Evolutionary conservation across 768 basidiomycete genomes (phyloP).

Genomic region (Heimioporus sp.): DNA sequence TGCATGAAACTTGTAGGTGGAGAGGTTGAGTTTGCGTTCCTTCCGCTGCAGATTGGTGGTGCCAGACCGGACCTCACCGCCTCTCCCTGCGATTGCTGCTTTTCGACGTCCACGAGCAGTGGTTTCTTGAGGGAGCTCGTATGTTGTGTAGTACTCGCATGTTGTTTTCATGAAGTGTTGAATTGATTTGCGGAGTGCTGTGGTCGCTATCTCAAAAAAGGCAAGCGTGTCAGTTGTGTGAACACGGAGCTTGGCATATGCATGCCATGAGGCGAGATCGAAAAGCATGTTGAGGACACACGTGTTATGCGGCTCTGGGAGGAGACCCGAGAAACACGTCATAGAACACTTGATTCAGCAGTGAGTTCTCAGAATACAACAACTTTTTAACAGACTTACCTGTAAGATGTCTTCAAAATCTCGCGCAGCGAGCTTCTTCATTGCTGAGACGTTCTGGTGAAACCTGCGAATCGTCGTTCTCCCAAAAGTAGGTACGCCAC

Average conservation of each 20-base stretch:
- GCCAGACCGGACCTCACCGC: neutral
- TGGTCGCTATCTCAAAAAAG: slow-evolving; percentile 7
- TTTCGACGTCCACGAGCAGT: neutral
- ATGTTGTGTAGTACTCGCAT: slow-evolving; percentile 23
- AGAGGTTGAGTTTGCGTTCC: neutral
- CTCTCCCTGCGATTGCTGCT: neutral
- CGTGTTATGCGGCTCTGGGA: neutral
- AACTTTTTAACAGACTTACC: too few species aligned
- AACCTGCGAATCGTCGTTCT: slow-evolving; percentile 31
- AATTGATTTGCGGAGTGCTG: slow-evolving; percentile 11
- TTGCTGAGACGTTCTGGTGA: slow-evolving; percentile 30
- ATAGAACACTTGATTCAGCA: slow-evolving; percentile 10
- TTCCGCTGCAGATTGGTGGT: neutral
- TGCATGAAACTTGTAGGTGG: neutral
- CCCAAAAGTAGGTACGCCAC: slow-evolving; percentile 33
- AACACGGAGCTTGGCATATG: slow-evolving; percentile 1
- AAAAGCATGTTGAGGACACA: neutral
- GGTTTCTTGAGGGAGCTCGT: slow-evolving; percentile 11
- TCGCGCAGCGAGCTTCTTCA: slow-evolving; percentile 34
- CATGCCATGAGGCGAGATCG: neutral
- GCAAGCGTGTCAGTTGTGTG: slow-evolving; percentile 14
- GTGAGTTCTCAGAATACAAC: too few species aligned
- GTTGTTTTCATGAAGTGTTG: slow-evolving; percentile 21
- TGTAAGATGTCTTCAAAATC: slow-evolving; percentile 42
- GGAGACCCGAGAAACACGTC: slow-evolving; percentile 9